Evolutionary conservation across 768 basidiomycete species (phyloP).

Genomic region (Amanita brunnescens): DNA sequence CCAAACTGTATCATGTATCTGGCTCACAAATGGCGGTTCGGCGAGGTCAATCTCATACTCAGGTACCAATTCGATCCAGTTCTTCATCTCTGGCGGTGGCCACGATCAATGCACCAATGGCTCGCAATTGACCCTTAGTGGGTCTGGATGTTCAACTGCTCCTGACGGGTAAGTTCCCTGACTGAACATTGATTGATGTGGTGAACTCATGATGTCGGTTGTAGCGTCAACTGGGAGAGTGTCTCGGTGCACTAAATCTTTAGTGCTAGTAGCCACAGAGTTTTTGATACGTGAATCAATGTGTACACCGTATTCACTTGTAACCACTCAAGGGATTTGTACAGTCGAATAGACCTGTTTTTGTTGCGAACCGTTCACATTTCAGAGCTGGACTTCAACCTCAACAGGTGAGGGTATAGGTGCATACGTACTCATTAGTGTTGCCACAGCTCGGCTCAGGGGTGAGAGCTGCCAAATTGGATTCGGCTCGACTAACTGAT

Average conservation of each 20-base stretch:
- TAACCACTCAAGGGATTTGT: background rate
- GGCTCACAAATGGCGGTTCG: constrained; percentile 8
- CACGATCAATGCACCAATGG: constrained; percentile 14
- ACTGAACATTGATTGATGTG: constrained; percentile 5
- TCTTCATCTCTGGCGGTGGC: constrained; percentile 12
- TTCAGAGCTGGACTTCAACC: background rate
- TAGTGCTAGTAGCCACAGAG: background rate
- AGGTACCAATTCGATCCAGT: constrained; percentile 11
- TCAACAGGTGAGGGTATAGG: too few species aligned
- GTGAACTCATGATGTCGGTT: constrained; percentile 3
- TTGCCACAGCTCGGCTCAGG: too few species aligned
- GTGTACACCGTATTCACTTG: background rate
- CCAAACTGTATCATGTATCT: constrained; percentile 9
- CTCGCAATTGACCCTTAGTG: constrained; percentile 3
- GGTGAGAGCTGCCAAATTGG: background rate
- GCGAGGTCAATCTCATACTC: constrained; percentile 14
- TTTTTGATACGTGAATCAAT: background rate
- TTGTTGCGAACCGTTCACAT: background rate
- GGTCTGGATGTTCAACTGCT: constrained; percentile 14
- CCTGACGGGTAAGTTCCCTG: constrained; percentile 12
- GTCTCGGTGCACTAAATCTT: background rate
- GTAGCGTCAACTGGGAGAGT: constrained; percentile 15
- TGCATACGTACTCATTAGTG: too few species aligned
- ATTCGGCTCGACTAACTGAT: background rate
- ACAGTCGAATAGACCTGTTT: background rate